phyloP scores from a whole-genome alignment of 1,139 yeast genomes.

The Ashbya aceris region DNA sequence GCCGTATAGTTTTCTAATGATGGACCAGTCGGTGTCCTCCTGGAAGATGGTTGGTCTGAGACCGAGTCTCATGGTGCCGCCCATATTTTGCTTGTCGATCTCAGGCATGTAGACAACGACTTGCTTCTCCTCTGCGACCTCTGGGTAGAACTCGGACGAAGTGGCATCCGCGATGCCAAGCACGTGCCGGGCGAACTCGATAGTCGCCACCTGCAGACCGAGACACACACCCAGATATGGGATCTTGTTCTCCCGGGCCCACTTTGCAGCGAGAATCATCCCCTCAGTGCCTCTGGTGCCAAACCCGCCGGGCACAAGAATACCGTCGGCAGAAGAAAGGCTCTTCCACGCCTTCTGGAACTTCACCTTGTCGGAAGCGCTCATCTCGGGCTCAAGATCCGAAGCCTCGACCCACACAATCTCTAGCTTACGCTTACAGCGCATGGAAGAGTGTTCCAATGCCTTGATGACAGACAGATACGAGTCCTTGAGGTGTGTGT shows the following conservation, averaged over 20 bases:
- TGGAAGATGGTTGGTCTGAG: constrained; percentile 82
- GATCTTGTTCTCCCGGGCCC: constrained; percentile 90
- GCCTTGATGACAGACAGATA: constrained; percentile 92
- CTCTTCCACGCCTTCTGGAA: constrained; percentile 95
- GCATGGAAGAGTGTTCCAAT: constrained; percentile 90
- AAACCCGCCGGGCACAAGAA: constrained; percentile 97
- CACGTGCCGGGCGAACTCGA: constrained; percentile 81
- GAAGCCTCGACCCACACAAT: constrained; percentile 95
- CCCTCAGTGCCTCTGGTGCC: constrained; percentile 98
- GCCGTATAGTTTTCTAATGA: constrained; percentile 74
- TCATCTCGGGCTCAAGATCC: constrained; percentile 71
- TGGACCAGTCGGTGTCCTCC: constrained; percentile 57
- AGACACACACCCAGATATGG: constrained; percentile 97
- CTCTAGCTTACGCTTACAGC: constrained; percentile 71
- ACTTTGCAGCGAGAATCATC: constrained; percentile 92
- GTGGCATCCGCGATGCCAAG: constrained; percentile 62
- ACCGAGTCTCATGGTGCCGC: constrained; percentile 99
- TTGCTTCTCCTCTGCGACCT: constrained; percentile 48
- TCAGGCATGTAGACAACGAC: constrained; percentile 98
- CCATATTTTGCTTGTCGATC: constrained; percentile 88
- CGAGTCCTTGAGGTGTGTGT: constrained; percentile 90
- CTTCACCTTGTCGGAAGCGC: constrained; percentile 54
- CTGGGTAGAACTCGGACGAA: constrained; percentile 75
- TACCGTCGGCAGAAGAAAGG: constrained; percentile 92
- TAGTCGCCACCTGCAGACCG: constrained; percentile 95